Percentiles rank a stretch among this genome's conserved stretches.
phyloP scores from a whole-genome alignment of 345 rosid species.

The Dovyalis caffra region DNA sequence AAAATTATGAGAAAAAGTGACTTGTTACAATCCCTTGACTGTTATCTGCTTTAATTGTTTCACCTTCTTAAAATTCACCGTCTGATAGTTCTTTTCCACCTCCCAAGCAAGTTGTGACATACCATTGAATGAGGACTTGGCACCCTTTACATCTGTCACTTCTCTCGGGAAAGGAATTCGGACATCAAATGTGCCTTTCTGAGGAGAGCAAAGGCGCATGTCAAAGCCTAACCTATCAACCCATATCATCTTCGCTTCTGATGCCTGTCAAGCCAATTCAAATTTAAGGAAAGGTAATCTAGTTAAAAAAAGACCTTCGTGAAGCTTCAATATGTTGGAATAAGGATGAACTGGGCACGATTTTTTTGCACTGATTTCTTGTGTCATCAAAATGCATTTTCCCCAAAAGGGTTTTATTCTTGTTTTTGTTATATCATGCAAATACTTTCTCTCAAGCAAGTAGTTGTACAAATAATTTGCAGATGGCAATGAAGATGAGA shows the following conservation, averaged over 20 bases:
- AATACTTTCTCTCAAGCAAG: background rate
- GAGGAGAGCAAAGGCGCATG: slow-evolving; percentile 57
- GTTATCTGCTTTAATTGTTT: slow-evolving; percentile 58
- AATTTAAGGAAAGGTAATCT: background rate
- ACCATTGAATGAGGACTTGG: slow-evolving; percentile 82
- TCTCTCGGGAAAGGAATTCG: slow-evolving; percentile 87
- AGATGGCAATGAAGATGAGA: slow-evolving; percentile 8
- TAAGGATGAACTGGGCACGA: background rate
- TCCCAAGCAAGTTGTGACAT: slow-evolving; percentile 98
- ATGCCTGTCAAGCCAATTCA: slow-evolving; percentile 45
- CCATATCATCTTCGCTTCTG: slow-evolving; percentile 85
- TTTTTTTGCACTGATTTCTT: background rate
- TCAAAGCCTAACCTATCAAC: slow-evolving; percentile 87
- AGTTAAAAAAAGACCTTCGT: background rate
- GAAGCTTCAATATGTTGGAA: no score
- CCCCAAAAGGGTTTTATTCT: background rate
- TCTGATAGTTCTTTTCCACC: slow-evolving; percentile 67
- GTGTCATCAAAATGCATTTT: background rate
- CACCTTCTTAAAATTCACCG: slow-evolving; percentile 58
- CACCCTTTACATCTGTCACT: slow-evolving; percentile 83
- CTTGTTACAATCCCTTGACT: slow-evolving; percentile 19
- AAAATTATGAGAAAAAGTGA: background rate
- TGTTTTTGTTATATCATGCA: background rate
- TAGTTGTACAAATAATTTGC: background rate
- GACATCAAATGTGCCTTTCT: slow-evolving; percentile 53